phyloP scores from a whole-genome alignment of 179 eudicot genomes.

The Monotropa hypopitys region DNA sequence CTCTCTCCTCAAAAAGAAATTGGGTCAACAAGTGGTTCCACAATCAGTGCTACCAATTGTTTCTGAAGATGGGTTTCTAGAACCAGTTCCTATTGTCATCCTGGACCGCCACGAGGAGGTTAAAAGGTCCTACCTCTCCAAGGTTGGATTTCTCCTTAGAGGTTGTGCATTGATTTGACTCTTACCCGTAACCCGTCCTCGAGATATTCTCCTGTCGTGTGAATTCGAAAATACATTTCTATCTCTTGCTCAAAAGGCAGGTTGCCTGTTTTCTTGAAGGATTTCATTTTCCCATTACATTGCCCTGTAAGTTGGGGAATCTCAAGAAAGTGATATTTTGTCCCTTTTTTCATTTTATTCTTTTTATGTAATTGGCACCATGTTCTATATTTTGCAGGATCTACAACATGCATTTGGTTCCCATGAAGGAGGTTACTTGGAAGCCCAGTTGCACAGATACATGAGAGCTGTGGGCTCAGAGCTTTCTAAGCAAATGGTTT shows the following conservation, averaged over 20 bases:
- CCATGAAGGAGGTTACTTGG: conserved; percentile 25
- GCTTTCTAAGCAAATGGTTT: conserved; percentile 68
- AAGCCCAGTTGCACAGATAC: conserved; percentile 45
- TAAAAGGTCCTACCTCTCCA: not conserved
- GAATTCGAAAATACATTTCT: not conserved
- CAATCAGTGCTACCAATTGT: too few species aligned
- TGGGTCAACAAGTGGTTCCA: too few species aligned
- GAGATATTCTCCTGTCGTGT: not conserved
- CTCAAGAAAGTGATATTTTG: not conserved
- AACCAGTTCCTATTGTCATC: too few species aligned
- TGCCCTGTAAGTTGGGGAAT: too few species aligned
- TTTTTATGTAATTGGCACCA: not conserved
- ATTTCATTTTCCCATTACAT: too few species aligned
- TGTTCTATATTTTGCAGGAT: conserved; percentile 31
- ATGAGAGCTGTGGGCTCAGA: conserved; percentile 47
- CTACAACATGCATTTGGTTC: conserved; percentile 33
- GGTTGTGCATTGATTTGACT: not conserved
- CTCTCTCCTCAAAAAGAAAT: too few species aligned
- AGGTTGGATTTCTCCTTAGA: not conserved
- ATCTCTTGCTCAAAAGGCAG: not conserved
- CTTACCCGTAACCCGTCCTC: not conserved
- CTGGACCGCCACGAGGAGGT: too few species aligned
- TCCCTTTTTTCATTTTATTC: not conserved
- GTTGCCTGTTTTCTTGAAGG: not conserved
- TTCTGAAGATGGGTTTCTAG: too few species aligned